Evolutionary conservation across 129 eudicot species (phyloP), one percentile per base, ranked within the genome.

Genomic region (Flaveria ramosissima): DNA sequence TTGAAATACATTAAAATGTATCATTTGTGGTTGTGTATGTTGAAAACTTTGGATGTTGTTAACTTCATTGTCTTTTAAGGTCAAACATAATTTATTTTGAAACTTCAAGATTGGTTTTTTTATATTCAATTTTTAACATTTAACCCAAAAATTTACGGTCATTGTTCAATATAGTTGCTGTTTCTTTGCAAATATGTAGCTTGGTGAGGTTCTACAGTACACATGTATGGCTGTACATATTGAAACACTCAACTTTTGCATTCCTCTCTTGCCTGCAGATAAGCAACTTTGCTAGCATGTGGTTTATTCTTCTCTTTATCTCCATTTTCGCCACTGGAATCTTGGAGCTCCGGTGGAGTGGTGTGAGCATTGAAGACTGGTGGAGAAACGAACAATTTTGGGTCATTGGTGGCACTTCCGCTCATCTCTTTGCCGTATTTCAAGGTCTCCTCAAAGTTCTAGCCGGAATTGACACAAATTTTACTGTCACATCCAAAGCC

Each of bases 341-440:
- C 42, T 83, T 89, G 12, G 95, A 89, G 83, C 72, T 89, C 62
- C 56, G 81, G 24, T 89, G 95, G 95, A 80, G 95, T 47, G 91
- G 91, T 60, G 91, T 89, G 12, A 64, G 87, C 51, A 73, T 89
- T 4, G 95, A 89, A 20, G 95, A 89, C 59, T 84, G 89, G 91
- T 89, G 95, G 95, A 86, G 95, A 78, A 89, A 89, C 26, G 95
- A 89, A 62, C 95, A 89, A 41, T 89, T 89, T 60, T 89, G 95
- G 91, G 95, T 89, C 36, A 89, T 89, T 15, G 95, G 95, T 52
- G 95, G 95, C 13, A 84, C 85, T 9, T 86, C 95, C 1, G 87
- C 95, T 7, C 95, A 89, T 80, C 88, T 89, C 43, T 84, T 86
- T 46, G 95, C 91, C 5, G 86, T 89, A 17, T 84, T 89, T 83